These are phyloP conservation scores for Incumbomyces delicatus DNA, from an alignment of 2,329 filamentous ascomycete species.

Conservation along the genomic window DNA sequence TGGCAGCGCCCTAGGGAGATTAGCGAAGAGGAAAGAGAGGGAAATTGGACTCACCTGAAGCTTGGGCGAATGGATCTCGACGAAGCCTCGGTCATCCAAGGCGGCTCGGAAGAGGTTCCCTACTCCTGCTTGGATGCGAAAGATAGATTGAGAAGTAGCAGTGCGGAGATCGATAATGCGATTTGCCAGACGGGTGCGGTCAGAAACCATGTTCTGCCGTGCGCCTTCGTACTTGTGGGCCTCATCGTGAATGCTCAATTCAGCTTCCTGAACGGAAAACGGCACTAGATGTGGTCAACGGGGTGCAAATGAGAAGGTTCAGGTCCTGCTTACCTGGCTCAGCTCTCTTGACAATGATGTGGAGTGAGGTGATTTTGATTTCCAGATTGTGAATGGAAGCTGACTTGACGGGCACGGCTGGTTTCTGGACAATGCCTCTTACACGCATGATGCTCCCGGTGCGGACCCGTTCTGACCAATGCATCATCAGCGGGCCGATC, in stretches of 20 bases:
- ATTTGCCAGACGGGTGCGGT: conserved; percentile 65
- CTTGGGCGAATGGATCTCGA: conserved; percentile 91
- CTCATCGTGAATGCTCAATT: conserved; percentile 48
- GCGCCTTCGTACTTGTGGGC: conserved; percentile 45
- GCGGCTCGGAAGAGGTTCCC: conserved; percentile 69
- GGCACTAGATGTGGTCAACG: conserved; percentile 35
- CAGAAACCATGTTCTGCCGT: conserved; percentile 53
- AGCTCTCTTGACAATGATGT: conserved; percentile 51
- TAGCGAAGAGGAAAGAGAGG: neutral
- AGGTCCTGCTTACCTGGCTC: conserved; percentile 35
- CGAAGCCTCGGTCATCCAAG: conserved; percentile 66
- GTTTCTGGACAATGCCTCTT: conserved; percentile 60
- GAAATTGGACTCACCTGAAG: conserved; percentile 44
- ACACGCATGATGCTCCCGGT: conserved; percentile 71
- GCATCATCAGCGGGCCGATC: conserved; percentile 65
- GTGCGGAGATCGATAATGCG: conserved; percentile 77
- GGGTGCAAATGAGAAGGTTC: neutral
- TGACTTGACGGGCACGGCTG: conserved; percentile 64
- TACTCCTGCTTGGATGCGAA: conserved; percentile 74
- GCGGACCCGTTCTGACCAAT: conserved; percentile 76
- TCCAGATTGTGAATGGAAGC: conserved; percentile 69
- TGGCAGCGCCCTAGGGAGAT: conserved; percentile 54
- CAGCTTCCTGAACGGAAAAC: conserved; percentile 62
- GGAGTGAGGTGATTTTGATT: conserved; percentile 57
- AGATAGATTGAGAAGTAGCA: conserved; percentile 76